These are phyloP conservation scores for Raffaelea arxii DNA, from an alignment of 2,329 filamentous ascomycete genomes.

Conservation along the genomic window DNA sequence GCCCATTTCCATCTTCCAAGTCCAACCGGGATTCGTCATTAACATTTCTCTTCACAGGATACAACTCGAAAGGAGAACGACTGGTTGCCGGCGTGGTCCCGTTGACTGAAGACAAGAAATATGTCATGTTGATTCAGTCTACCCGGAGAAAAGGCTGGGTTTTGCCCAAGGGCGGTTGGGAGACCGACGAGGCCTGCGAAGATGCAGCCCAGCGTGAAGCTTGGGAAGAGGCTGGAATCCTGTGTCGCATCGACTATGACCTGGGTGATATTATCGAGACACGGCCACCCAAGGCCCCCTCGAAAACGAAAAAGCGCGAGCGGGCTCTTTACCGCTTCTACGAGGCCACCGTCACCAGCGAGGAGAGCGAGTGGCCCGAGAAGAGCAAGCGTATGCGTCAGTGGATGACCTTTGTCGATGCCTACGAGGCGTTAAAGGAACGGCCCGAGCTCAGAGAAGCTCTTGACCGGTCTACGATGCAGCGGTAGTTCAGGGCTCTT, in stretches of 20 bases:
- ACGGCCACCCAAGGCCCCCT: constrained; percentile 56
- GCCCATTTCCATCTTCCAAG: constrained; percentile 25
- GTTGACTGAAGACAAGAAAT: constrained; percentile 72
- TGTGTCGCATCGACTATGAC: constrained; percentile 74
- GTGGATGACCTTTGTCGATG: constrained; percentile 82
- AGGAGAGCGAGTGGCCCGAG: constrained; percentile 87
- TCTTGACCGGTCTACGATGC: constrained; percentile 68
- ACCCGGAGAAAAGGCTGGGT: constrained; percentile 90
- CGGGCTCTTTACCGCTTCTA: constrained; percentile 68
- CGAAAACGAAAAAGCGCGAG: constrained; percentile 48
- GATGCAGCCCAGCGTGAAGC: constrained; percentile 83
- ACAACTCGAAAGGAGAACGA: constrained; percentile 83
- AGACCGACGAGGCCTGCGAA: constrained; percentile 80
- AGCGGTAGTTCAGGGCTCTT: constrained; percentile 25
- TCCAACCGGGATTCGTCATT: constrained; percentile 10
- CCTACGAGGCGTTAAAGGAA: constrained; percentile 63
- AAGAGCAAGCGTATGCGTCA: constrained; percentile 79
- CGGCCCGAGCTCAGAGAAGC: constrained; percentile 86
- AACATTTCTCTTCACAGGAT: constrained; percentile 49
- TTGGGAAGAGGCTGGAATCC: constrained; percentile 95
- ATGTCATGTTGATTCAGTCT: constrained; percentile 89
- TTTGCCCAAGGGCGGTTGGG: constrained; percentile 95
- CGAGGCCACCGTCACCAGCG: constrained; percentile 77
- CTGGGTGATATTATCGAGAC: constrained; percentile 80
- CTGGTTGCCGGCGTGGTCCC: constrained; percentile 93